Evolutionary conservation across 2,329 filamentous ascomycete species (phyloP).

Genomic region (Colletotrichum filicis): DNA sequence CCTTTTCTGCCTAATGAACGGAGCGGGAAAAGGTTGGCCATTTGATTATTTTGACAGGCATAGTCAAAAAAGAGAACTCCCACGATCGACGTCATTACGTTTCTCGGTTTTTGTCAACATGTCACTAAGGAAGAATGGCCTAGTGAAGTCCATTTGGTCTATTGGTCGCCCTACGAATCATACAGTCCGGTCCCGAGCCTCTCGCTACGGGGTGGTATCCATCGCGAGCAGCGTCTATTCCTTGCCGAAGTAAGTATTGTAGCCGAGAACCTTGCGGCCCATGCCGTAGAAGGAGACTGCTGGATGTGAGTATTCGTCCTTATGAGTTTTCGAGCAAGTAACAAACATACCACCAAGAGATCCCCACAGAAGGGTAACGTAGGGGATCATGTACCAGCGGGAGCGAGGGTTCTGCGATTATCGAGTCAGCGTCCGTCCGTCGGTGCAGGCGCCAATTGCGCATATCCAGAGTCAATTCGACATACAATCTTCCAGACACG

Average conservation of each 20-base stretch:
- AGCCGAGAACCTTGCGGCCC: conserved; percentile 76
- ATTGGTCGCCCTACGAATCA: conserved; percentile 29
- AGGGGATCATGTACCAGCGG: conserved; percentile 74
- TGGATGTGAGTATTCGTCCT: conserved; percentile 37
- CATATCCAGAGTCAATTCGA: conserved; percentile 36
- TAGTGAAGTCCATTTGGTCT: conserved; percentile 21
- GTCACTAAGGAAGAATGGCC: not conserved
- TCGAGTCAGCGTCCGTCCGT: conserved; percentile 21
- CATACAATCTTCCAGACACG: conserved; percentile 84
- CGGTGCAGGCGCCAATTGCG: not conserved
- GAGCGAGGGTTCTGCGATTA: conserved; percentile 69
- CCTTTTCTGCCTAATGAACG: conserved; percentile 11
- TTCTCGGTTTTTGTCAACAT: conserved; percentile 21
- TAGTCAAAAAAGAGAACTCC: conserved; percentile 17
- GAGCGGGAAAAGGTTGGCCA: conserved; percentile 12
- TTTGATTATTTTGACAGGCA: conserved; percentile 19
- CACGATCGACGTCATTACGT: conserved; percentile 2
- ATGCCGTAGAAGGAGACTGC: conserved; percentile 76
- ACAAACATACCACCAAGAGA: conserved; percentile 68
- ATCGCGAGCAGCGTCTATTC: conserved; percentile 48
- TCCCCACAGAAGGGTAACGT: conserved; percentile 73
- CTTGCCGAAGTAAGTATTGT: conserved; percentile 82
- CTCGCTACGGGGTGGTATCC: not conserved
- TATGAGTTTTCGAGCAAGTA: not conserved
- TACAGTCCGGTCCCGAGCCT: conserved; percentile 13